Conservation (phyloP, 2,329 filamentous ascomycete species). For the Akanthomyces lecanii region DNA sequence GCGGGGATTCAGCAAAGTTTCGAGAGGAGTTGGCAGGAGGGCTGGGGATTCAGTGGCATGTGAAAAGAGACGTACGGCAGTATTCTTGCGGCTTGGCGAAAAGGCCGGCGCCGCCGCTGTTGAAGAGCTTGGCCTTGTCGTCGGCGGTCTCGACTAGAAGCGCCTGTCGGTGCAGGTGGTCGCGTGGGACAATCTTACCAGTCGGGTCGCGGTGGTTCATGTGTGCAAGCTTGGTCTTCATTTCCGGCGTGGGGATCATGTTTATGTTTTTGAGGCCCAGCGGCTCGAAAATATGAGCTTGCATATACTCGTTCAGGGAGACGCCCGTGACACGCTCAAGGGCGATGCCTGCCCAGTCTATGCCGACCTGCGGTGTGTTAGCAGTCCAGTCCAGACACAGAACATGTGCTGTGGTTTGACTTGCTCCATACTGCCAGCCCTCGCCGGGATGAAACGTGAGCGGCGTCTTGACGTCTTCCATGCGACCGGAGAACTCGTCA, state of each 20-base stretch:
- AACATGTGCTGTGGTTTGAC: slow-evolving; percentile 18
- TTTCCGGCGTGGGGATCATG: slow-evolving; percentile 52
- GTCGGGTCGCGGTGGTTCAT: slow-evolving; percentile 51
- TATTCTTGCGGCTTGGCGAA: slow-evolving; percentile 60
- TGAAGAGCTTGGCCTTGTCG: slow-evolving; percentile 43
- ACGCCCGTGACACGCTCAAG: slow-evolving; percentile 42
- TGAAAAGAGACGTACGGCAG: slow-evolving; percentile 38
- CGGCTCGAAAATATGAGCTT: slow-evolving; percentile 44
- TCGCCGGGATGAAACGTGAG: slow-evolving; percentile 61
- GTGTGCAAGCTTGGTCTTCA: slow-evolving; percentile 51
- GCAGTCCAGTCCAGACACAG: neutral
- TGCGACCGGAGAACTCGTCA: slow-evolving; percentile 54
- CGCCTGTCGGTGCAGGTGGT: slow-evolving; percentile 48
- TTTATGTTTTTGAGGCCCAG: slow-evolving; percentile 46
- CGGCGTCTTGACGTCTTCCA: slow-evolving; percentile 48
- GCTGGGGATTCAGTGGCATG: neutral
- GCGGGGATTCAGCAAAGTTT: neutral
- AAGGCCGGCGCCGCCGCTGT: slow-evolving; percentile 59
- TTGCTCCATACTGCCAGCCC: slow-evolving; percentile 57
- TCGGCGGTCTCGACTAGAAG: slow-evolving; percentile 38
- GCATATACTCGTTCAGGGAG: slow-evolving; percentile 45
- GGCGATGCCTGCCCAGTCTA: slow-evolving; percentile 52
- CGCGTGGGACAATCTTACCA: slow-evolving; percentile 36
- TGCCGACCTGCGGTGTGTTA: slow-evolving; percentile 34
- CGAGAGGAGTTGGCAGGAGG: neutral